Percentiles rank a stretch among this genome's conserved stretches.
Conservation (phyloP, 148 eudicot genomes). For the Oxyria digyna region DNA sequence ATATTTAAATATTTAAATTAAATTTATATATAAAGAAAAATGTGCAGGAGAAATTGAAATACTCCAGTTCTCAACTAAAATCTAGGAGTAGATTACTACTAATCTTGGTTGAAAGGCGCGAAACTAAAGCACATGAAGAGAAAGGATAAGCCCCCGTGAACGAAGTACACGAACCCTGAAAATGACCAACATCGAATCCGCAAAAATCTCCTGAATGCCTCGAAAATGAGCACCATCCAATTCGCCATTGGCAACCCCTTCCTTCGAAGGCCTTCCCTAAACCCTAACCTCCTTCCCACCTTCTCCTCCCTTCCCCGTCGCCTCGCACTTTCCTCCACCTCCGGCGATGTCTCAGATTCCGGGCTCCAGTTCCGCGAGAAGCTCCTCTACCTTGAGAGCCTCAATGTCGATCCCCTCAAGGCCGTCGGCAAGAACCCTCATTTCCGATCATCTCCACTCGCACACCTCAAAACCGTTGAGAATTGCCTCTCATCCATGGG, state of each 20-base stretch:
- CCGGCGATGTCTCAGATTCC: slow-evolving; percentile 18
- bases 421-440: slow-evolving; percentile 62
- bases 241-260: not conserved
- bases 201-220: not conserved
- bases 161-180: not conserved
- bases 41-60: too few relatives aligned
- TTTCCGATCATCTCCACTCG: slow-evolving; percentile 53
- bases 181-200: not conserved
- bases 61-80: too few relatives aligned
- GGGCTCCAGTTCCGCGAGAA: slow-evolving; percentile 60
- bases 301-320: slow-evolving; percentile 1
- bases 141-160: not conserved
- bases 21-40: too few relatives aligned
- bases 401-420: slow-evolving; percentile 51
- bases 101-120: not conserved
- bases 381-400: slow-evolving; percentile 56
- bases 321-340: not conserved
- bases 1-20: too few relatives aligned
- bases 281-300: slow-evolving; percentile 8
- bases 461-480: slow-evolving; percentile 35
- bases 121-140: not conserved
- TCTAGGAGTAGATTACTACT: too few relatives aligned
- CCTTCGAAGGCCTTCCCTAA: slow-evolving; percentile 5
- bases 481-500: slow-evolving; percentile 53
- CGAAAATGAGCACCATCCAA: slow-evolving; percentile 1